Percentiles rank a stretch among this genome's conserved stretches.
Conservation (phyloP, 441 rosid genomes). For the Pelargonium myrrhifolium region DNA sequence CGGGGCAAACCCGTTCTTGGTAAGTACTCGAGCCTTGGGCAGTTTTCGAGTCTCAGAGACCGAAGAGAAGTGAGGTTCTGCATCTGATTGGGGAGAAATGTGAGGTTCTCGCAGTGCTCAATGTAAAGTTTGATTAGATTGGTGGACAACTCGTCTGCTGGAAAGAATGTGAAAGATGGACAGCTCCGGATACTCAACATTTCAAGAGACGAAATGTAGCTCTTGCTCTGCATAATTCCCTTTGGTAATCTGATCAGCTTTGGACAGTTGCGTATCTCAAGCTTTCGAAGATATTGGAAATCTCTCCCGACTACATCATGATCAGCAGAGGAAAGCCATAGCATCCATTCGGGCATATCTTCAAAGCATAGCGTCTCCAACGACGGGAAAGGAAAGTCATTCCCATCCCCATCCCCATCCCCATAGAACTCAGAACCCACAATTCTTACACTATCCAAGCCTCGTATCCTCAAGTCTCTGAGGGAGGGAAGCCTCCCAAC, state of each 20-base stretch:
- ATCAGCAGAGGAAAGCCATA: constrained; percentile 13
- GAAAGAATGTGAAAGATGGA: neutral
- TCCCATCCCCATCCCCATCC: neutral
- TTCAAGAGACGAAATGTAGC: neutral
- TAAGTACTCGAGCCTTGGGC: constrained; percentile 22
- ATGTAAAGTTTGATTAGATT: constrained; percentile 7
- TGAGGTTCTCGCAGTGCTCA: constrained; percentile 19
- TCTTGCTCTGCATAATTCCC: neutral
- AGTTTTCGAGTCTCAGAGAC: constrained; percentile 13
- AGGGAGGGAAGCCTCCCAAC: constrained; percentile 26
- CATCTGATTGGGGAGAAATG: constrained; percentile 25
- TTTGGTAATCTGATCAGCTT: constrained; percentile 13
- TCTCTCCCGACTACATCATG: constrained; percentile 1
- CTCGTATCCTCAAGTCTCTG: constrained; percentile 7
- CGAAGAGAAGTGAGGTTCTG: constrained; percentile 25
- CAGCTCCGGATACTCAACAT: neutral
- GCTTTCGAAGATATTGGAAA: constrained; percentile 19
- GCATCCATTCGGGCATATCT: constrained; percentile 17
- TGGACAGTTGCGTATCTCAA: constrained; percentile 11
- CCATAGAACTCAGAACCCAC: constrained; percentile 20
- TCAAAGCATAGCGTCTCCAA: constrained; percentile 16
- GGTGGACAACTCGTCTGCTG: neutral
- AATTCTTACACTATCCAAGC: constrained; percentile 6
- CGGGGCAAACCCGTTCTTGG: constrained; percentile 25
- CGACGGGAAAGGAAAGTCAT: constrained; percentile 9